A percentile compares a stretch with the other conserved stretches of the same genome.
phyloP scores from a whole-genome alignment of 352 stramenopile genomes.

The Paralagenidium karlingii region DNA sequence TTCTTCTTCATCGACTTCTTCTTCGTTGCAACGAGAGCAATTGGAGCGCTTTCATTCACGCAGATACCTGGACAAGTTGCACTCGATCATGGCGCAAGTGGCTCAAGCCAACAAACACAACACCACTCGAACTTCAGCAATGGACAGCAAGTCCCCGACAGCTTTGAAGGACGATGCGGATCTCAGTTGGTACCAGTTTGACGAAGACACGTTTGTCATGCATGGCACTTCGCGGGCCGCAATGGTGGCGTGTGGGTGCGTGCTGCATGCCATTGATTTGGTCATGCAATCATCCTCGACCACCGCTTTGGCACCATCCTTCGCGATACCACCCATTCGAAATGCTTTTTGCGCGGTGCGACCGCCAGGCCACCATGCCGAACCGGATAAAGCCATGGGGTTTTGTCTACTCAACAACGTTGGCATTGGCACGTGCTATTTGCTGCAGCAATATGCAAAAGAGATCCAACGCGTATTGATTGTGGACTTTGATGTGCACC shows the following conservation, averaged over 20 bases:
- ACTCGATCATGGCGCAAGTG: constrained; percentile 8
- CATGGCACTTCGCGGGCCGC: constrained; percentile 15
- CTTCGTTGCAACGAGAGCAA: constrained; percentile 11
- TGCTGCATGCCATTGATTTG: constrained; percentile 25
- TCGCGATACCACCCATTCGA: constrained; percentile 8
- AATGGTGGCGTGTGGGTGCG: constrained; percentile 15
- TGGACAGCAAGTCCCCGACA: not conserved
- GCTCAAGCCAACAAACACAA: constrained; percentile 1
- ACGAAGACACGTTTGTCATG: constrained; percentile 22
- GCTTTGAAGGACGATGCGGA: not conserved
- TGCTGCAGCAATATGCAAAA: constrained; percentile 20
- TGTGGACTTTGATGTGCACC: constrained; percentile 86
- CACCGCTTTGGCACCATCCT: not conserved
- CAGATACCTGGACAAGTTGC: constrained; percentile 14
- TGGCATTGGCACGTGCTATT: constrained; percentile 54
- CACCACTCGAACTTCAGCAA: not conserved
- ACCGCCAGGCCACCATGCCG: constrained; percentile 89
- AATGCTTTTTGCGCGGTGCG: constrained; percentile 82
- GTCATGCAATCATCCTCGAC: constrained; percentile 13
- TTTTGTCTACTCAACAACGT: constrained; percentile 85
- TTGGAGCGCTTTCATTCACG: constrained; percentile 19
- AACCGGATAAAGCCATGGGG: constrained; percentile 47
- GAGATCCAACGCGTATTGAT: constrained; percentile 42
- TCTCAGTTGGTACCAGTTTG: constrained; percentile 6
- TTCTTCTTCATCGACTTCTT: constrained; percentile 7